Conservation (phyloP, 371 early-diverging fungal species). For the Thermomucor indicae-seudaticae region DNA sequence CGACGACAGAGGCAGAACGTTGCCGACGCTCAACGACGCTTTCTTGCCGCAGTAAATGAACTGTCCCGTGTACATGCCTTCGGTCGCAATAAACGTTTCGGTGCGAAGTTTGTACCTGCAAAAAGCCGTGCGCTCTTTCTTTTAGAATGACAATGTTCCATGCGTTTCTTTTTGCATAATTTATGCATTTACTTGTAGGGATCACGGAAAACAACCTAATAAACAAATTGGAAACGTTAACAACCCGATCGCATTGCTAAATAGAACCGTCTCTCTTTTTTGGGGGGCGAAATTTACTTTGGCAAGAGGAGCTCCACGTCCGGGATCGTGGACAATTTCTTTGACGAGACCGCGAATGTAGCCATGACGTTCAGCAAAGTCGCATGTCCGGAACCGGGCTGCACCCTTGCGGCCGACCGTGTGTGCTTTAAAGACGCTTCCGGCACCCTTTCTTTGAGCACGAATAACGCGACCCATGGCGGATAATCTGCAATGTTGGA, state of each 20-base stretch:
- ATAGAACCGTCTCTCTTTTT: no score
- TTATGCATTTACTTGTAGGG: conserved; percentile 35
- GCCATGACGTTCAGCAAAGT: conserved; percentile 97
- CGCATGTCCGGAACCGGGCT: conserved; percentile 91
- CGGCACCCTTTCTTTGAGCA: conserved; percentile 97
- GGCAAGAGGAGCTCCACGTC: conserved; percentile 99
- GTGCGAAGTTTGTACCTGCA: conserved; percentile 82
- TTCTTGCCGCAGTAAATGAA: conserved; percentile 99
- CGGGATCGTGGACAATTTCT: conserved; percentile 99
- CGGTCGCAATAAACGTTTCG: conserved; percentile 97
- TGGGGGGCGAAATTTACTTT: conserved; percentile 66
- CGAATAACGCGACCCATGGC: conserved; percentile 83
- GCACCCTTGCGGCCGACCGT: conserved; percentile 95
- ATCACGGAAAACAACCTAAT: conserved; percentile 52
- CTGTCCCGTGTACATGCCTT: conserved; percentile 99
- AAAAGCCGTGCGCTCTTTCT: conserved; percentile 1
- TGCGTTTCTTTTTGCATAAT: background rate
- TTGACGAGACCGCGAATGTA: conserved; percentile 96
- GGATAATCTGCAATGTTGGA: no score
- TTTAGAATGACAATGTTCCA: conserved; percentile 42
- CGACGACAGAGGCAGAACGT: conserved; percentile 91
- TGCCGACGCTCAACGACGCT: conserved; percentile 95
- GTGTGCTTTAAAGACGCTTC: conserved; percentile 98
- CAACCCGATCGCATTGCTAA: no score
- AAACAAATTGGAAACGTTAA: no score